A percentile compares a stretch with the other conserved stretches of the same genome.
Conservation (phyloP, 2,329 filamentous ascomycete genomes). For the Aspergillus hortae region DNA sequence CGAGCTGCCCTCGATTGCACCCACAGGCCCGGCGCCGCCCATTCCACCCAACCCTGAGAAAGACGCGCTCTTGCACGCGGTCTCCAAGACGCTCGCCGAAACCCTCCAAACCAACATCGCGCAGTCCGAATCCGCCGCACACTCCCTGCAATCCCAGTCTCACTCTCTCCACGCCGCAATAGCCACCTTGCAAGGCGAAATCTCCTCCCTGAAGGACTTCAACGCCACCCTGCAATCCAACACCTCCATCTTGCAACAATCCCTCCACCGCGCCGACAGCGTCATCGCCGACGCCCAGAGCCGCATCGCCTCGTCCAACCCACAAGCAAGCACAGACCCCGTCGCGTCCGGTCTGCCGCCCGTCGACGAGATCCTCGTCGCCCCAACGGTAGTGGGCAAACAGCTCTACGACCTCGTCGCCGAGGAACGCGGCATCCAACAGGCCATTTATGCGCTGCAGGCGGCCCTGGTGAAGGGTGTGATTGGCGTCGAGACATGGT, state of each 20-base stretch:
- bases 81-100: slow-evolving; percentile 66
- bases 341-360: slow-evolving; percentile 55
- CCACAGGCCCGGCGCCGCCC: slow-evolving; percentile 63
- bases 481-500: slow-evolving; percentile 46
- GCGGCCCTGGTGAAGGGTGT: slow-evolving; percentile 43
- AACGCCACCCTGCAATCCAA: slow-evolving; percentile 71
- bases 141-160: slow-evolving; percentile 74
- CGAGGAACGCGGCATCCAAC: slow-evolving; percentile 81
- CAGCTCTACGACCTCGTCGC: slow-evolving; percentile 87
- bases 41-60: slow-evolving; percentile 96
- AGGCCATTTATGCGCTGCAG: slow-evolving; percentile 69
- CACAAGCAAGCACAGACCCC: slow-evolving; percentile 30
- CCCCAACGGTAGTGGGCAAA: slow-evolving; percentile 86
- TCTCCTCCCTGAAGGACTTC: slow-evolving; percentile 66
- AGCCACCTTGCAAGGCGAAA: slow-evolving; percentile 68
- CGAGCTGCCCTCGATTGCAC: slow-evolving; percentile 48
- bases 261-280: slow-evolving; percentile 72
- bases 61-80: slow-evolving; percentile 74
- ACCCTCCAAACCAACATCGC: slow-evolving; percentile 66
- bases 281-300: slow-evolving; percentile 70
- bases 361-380: slow-evolving; percentile 89
- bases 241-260: slow-evolving; percentile 71
- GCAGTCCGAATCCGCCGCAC: slow-evolving; percentile 71
- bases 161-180: slow-evolving; percentile 70
- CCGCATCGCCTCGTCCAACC: slow-evolving; percentile 39